Evolutionary conservation across 2,329 filamentous ascomycete genomes (phyloP), one percentile per base, ranked within the genome.

Genomic region (Chrysoporthe austroafricana): DNA sequence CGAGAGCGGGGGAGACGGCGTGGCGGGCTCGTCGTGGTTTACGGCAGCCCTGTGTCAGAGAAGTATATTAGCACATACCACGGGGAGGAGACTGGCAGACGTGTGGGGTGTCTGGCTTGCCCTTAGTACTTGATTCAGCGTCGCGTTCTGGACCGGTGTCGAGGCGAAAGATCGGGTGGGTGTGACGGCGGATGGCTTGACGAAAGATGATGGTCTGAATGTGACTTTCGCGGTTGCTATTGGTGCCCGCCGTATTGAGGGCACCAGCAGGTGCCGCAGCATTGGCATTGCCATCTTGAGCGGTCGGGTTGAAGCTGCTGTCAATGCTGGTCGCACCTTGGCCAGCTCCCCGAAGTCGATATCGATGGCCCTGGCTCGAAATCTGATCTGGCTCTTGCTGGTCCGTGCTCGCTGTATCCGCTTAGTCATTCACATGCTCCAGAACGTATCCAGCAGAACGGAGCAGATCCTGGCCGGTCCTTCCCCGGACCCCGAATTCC

Each of bases 1-100:
- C 84, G 64, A 99, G 86, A 32, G 95, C 94, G 0, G 96, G 96
- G 2, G 95, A 98, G 63, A 93, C 90, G 73, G 92, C 88, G 81
- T 97, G 94, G 71, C 96, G 93, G 1, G 91, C 92, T 68, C 88
- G 88, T 81, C 97, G 93, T 61, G 88, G 85, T 73, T 88, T 88
- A 70, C 96, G 91, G 76, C 92, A 94, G 73, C 93, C 93, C 78
- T 89, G 9, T 8, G 7, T 0, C 13, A 78, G 70, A 21, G 60
- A 62, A 14, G 43, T 5, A 39, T 13, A 2, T 14, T 44, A n/a
- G 34, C 43, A 11, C 4, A 54, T 16, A 16, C 21, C 21, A 4
- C 6, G 42, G n/a, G n/a, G 13, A 16, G 13, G 42, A 44, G 54
- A 42, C n/a, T 2, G 7, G 34, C 2, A n/a, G 34, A 13, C 21